Percentiles rank a stretch among this genome's conserved stretches.
These are phyloP conservation scores for Carex myosuroides DNA, from an alignment of 176 grass and related monocot species.

Conservation along the genomic window DNA sequence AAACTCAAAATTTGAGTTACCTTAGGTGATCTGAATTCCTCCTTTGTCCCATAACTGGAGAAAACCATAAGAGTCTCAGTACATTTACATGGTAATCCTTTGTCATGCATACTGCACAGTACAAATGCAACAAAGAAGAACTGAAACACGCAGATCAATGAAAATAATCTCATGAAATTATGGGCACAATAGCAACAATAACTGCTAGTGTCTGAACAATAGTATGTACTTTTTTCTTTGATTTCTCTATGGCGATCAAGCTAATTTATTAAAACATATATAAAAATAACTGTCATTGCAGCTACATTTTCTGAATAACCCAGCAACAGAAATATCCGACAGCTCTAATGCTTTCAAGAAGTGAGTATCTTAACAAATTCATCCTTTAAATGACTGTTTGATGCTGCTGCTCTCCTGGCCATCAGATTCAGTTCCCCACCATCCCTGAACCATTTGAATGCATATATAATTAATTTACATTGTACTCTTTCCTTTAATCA, in stretches of 20 bases:
- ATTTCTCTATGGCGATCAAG: background rate
- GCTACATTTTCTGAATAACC: background rate
- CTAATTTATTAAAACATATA: slow-evolving; percentile 3
- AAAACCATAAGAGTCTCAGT: background rate
- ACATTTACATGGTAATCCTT: background rate
- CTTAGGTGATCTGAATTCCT: background rate
- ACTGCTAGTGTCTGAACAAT: background rate
- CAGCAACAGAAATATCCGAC: background rate
- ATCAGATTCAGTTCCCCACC: slow-evolving; percentile 72
- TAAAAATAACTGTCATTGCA: slow-evolving; percentile 4
- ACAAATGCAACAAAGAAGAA: background rate
- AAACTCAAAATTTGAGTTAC: too few relatives aligned
- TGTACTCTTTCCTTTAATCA: background rate
- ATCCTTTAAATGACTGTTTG: slow-evolving; percentile 73
- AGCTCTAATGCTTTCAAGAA: background rate
- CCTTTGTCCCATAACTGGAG: background rate
- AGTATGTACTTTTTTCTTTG: background rate
- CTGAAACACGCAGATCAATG: background rate
- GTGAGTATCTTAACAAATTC: slow-evolving; percentile 40
- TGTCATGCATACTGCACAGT: background rate
- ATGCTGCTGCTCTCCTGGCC: slow-evolving; percentile 63
- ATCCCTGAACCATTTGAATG: slow-evolving; percentile 31
- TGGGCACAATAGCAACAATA: background rate
- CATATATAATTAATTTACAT: background rate
- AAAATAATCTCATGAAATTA: background rate